Evolutionary conservation across 495 filamentous ascomycete species (phyloP).

Genomic region (Podospora sp.): DNA sequence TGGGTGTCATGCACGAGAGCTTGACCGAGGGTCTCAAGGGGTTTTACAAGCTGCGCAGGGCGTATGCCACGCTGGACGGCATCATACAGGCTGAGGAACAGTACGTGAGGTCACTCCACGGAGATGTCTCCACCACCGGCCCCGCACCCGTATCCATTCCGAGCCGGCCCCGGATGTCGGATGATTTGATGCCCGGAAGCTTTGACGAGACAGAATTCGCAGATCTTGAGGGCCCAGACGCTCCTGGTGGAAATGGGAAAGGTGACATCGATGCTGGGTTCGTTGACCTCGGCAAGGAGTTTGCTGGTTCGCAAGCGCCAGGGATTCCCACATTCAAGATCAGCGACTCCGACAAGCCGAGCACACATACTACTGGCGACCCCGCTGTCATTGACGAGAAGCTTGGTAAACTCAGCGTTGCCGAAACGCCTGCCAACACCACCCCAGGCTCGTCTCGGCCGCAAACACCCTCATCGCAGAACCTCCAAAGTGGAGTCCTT

Average conservation of each 20-base stretch:
- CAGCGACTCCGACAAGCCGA: neutral
- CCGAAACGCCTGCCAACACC: neutral
- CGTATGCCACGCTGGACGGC: conserved; percentile 78
- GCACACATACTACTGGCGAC: neutral
- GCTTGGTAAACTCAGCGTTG: conserved; percentile 20
- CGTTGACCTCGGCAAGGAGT: conserved; percentile 35
- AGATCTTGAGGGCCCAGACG: conserved; percentile 24
- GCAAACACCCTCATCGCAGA: neutral
- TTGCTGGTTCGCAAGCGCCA: conserved; percentile 36
- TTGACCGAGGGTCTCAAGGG: conserved; percentile 88
- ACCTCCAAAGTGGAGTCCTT: neutral
- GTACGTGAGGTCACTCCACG: conserved; percentile 39
- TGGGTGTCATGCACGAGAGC: conserved; percentile 88
- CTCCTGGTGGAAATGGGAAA: conserved; percentile 19
- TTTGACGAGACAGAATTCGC: conserved; percentile 42
- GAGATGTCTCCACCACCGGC: neutral
- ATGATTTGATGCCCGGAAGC: conserved; percentile 40
- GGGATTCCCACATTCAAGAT: neutral
- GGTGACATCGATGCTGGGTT: conserved; percentile 33
- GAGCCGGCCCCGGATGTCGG: conserved; percentile 26
- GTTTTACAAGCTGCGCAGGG: conserved; percentile 91
- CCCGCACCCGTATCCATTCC: neutral
- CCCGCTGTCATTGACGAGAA: conserved; percentile 23
- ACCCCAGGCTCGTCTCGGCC: neutral
- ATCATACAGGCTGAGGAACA: conserved; percentile 58